Evolutionary conservation across 495 filamentous ascomycete species (phyloP).

Genomic region (Neurospora sp.): DNA sequence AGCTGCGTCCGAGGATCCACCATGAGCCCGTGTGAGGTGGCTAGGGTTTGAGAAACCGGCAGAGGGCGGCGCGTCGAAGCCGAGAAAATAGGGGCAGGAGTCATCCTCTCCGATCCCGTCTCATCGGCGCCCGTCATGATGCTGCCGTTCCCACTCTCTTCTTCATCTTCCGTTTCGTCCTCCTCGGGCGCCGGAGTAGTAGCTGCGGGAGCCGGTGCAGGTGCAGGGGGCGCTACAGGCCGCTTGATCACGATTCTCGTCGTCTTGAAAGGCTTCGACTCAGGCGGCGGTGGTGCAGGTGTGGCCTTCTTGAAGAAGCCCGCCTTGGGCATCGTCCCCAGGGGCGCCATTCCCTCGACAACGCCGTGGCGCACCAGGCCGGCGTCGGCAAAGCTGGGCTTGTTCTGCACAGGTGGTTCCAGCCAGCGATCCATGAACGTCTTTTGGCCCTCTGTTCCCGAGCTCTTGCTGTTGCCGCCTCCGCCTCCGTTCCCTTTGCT

Average conservation of each 20-base stretch:
- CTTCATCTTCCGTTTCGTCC: constrained; percentile 24
- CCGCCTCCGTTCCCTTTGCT: background rate
- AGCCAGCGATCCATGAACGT: constrained; percentile 50
- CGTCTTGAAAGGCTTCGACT: constrained; percentile 2
- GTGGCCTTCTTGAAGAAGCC: constrained; percentile 30
- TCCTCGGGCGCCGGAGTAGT: constrained; percentile 16
- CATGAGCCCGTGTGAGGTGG: constrained; percentile 7
- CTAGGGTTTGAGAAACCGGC: background rate
- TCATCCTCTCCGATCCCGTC: constrained; percentile 8
- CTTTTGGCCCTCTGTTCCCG: constrained; percentile 20
- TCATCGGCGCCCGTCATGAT: constrained; percentile 2
- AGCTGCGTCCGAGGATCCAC: constrained; percentile 10
- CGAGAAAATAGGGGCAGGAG: background rate
- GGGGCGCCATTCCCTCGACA: constrained; percentile 57
- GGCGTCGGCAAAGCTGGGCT: constrained; percentile 62
- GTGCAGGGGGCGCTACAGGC: constrained; percentile 6
- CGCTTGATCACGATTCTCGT: constrained; percentile 32
- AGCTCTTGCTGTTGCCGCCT: constrained; percentile 13
- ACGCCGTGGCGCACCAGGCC: constrained; percentile 53
- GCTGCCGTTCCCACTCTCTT: constrained; percentile 6
- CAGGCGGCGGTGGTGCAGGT: constrained; percentile 11
- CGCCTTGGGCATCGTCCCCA: constrained; percentile 53
- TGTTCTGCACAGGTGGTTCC: constrained; percentile 56
- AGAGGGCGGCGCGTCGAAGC: background rate
- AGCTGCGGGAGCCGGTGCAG: background rate